Conservation (phyloP, 805 yeast genomes). For the Zygoascus bituminiphila region DNA sequence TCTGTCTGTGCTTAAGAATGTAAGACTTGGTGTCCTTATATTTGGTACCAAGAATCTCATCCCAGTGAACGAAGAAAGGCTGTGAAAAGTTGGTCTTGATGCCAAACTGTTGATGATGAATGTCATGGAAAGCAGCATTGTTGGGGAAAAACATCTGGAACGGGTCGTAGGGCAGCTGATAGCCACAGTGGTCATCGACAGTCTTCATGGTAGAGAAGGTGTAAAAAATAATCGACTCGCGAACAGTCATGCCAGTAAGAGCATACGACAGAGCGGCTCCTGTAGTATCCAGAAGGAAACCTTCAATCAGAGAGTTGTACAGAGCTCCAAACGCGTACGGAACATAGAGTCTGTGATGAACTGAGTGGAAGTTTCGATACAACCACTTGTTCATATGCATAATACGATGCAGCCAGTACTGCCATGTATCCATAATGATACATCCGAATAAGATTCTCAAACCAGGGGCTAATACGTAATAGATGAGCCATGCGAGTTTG, state of each 20-base stretch:
- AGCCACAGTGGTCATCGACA: conserved; percentile 99
- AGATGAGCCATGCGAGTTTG: conserved; percentile 39
- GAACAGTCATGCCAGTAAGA: conserved; percentile 53
- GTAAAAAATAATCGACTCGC: conserved; percentile 68
- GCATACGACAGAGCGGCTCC: conserved; percentile 84
- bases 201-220: conserved; percentile 92
- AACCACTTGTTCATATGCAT: conserved; percentile 79
- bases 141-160: conserved; percentile 90
- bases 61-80: conserved; percentile 97
- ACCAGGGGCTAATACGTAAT: conserved; percentile 56
- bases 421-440: conserved; percentile 87
- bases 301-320: conserved; percentile 91
- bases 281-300: conserved; percentile 80
- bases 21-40: conserved; percentile 61
- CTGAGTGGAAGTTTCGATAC: conserved; percentile 79
- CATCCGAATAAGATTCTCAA: conserved; percentile 57
- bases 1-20: conserved; percentile 53
- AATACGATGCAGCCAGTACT: conserved; percentile 75
- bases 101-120: conserved; percentile 95
- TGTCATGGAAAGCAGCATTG: conserved; percentile 92
- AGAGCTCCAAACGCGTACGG: conserved; percentile 97
- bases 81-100: conserved; percentile 88
- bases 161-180: conserved; percentile 82
- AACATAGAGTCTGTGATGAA: conserved; percentile 89
- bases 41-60: conserved; percentile 58